phyloP scores from a whole-genome alignment of 2,329 filamentous ascomycete species.

The Phaeomoniella chlamydospora region DNA sequence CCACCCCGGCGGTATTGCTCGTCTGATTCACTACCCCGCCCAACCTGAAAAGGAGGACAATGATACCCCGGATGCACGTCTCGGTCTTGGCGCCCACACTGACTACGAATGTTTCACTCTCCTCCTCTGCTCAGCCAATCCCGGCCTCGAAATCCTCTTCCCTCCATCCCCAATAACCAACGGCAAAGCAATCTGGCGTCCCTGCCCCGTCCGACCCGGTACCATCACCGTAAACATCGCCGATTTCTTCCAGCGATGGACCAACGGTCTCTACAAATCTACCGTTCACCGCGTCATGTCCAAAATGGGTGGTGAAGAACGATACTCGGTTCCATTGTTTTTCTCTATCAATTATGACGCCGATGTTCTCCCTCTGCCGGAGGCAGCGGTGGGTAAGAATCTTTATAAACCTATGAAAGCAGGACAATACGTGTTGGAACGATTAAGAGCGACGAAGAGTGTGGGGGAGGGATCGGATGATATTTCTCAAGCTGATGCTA shows the following conservation, averaged over 20 bases:
- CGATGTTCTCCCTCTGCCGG: conserved; percentile 19
- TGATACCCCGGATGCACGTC: conserved; percentile 5
- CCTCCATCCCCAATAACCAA: conserved; percentile 8
- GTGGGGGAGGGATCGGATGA: neutral
- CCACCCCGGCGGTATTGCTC: conserved; percentile 27
- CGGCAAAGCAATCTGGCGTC: conserved; percentile 8
- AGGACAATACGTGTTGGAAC: conserved; percentile 12
- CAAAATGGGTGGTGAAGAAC: neutral
- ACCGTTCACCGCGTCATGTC: conserved; percentile 36
- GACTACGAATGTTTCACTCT: conserved; percentile 35
- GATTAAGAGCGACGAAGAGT: conserved; percentile 9
- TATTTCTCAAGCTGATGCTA: neutral
- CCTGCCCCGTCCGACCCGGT: conserved; percentile 9
- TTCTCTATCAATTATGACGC: conserved; percentile 3
- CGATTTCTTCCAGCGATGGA: conserved; percentile 32
- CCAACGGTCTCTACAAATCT: conserved; percentile 34
- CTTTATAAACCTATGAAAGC: conserved; percentile 10
- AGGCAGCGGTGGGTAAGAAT: conserved; percentile 7
- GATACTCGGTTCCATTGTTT: conserved; percentile 1
- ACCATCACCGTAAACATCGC: conserved; percentile 27
- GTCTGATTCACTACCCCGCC: conserved; percentile 13
- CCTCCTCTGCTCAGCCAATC: conserved; percentile 16
- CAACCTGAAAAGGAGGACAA: conserved; percentile 1
- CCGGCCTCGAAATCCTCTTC: conserved; percentile 12
- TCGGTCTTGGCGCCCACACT: conserved; percentile 12